Base-by-base conservation (phyloP, 345 rosid genomes). In the Gossypium australe region DNA sequence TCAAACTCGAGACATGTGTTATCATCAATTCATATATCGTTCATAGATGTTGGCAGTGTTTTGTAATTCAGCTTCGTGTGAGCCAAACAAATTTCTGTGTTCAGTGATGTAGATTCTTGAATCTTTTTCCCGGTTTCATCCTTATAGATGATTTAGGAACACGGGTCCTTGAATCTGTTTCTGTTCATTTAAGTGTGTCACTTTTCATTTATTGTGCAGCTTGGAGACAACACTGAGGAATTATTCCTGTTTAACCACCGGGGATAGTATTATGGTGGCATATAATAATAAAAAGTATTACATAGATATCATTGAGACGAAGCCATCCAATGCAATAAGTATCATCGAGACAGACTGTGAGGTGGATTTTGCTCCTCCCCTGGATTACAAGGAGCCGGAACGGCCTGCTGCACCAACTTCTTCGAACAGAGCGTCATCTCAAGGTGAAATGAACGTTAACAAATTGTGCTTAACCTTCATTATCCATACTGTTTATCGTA, bases 331-430 rank as follows among this genome's bases (percentile, higher is more conserved):
- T 82, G 99, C 97, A 73, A 95, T 93, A 75, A 95, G 86, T 80
- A 93, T 95, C 81, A 93, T 95, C 68, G 99, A 95, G 90, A 95
- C 99, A 25, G 99, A 95, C 79, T 95, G 99, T 77, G 99, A 95
- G 83, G 99, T 95, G 75, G 99, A 95, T 82, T 95, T 93, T 75
- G 99, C 99, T 51, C 97, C 98, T 85, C 99, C 99, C 12, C 83
- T 95, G 72, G 99, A 95, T 83, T 95, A 93, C 90, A 91, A 89
- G 78, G 99, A 95, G 77, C 99, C 99, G 70, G 98, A 87, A 81
- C 93, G 79, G 81, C 91, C 92, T 9, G 74, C 73, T 49, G 70
- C 82, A 59, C 75, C 84, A 29, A 80, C 80, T 83, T 67, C 85
- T 72, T 78, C 78, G 20, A 79, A 84, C 75, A 93, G 84, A 89